These are phyloP conservation scores for Cutaneotrichosporon mucoides DNA, from an alignment of 1,284 basidiomycete species.

Conservation along the genomic window DNA sequence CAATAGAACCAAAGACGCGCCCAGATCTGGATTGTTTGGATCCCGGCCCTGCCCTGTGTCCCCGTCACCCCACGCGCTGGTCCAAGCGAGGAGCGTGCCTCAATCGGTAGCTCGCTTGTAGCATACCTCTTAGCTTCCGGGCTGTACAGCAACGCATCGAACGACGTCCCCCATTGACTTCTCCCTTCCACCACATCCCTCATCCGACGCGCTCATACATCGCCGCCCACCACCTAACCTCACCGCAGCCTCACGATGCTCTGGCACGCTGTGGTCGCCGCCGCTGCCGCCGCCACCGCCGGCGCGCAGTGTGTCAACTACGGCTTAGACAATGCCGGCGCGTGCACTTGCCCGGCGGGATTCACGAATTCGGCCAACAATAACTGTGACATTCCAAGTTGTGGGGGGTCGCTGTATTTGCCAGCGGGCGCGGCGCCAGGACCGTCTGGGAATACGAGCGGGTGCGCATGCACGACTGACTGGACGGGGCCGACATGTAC, in stretches of 20 bases:
- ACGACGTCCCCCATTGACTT: not conserved
- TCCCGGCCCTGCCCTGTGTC: too few relatives aligned
- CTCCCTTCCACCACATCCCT: not conserved
- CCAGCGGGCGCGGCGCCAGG: conserved; percentile 43
- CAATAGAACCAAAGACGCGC: too few relatives aligned
- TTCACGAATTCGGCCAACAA: conserved; percentile 29
- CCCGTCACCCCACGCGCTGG: too few relatives aligned
- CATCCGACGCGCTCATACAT: not conserved
- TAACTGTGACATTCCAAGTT: conserved; percentile 54
- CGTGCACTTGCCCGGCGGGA: conserved; percentile 69
- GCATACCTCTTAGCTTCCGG: too few relatives aligned
- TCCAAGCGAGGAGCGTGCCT: too few relatives aligned
- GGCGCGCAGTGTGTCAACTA: conserved; percentile 13
- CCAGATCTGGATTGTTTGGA: too few relatives aligned
- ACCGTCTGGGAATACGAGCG: conserved; percentile 55
- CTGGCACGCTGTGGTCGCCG: conserved; percentile 4
- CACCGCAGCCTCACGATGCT: not conserved
- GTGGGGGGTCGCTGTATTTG: conserved; percentile 69
- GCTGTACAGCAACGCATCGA: not conserved
- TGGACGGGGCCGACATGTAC: conserved; percentile 77
- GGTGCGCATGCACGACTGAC: conserved; percentile 63
- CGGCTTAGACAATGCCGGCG: not conserved
- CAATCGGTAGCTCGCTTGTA: too few relatives aligned
- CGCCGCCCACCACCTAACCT: not conserved
- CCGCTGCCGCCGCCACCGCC: not conserved